phyloP scores from a whole-genome alignment of 805 yeast genomes.

The Candida gorgasii region DNA sequence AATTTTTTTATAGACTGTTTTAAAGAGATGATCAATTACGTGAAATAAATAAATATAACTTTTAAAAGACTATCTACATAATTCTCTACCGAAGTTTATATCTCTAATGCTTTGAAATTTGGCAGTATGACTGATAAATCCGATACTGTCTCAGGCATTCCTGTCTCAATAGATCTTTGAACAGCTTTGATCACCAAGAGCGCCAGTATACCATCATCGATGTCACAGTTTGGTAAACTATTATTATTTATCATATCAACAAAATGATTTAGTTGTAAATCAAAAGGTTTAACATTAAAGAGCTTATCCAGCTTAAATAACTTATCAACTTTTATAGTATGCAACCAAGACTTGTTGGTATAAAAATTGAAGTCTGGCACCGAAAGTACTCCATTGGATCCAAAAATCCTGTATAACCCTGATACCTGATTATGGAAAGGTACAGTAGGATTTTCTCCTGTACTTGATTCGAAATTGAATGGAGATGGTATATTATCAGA shows the following conservation, averaged over 20 bases:
- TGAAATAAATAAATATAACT: too few relatives aligned
- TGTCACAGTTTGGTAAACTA: conserved; percentile 29
- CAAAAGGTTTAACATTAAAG: conserved; percentile 31
- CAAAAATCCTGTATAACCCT: conserved; percentile 40
- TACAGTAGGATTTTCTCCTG: conserved; percentile 41
- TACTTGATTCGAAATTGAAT: conserved; percentile 38
- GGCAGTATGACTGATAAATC: conserved; percentile 24
- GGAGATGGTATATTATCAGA: conserved; percentile 41
- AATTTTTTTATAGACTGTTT: background rate
- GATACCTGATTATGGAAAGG: conserved; percentile 29
- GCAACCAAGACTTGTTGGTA: conserved; percentile 20
- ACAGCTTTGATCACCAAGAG: conserved; percentile 39
- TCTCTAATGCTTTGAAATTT: conserved; percentile 19
- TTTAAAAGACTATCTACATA: too few relatives aligned
- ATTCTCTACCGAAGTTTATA: too few relatives aligned
- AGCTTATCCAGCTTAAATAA: conserved; percentile 2
- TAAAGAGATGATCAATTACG: too few relatives aligned
- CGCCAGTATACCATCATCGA: conserved; percentile 40
- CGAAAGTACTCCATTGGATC: conserved; percentile 39
- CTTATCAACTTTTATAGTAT: conserved; percentile 11
- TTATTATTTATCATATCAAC: conserved; percentile 32
- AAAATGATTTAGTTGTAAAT: conserved; percentile 40
- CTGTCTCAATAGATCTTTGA: conserved; percentile 32
- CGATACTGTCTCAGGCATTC: conserved; percentile 32
- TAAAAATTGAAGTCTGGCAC: conserved; percentile 38